Percentiles rank a stretch among this genome's conserved stretches.
These are phyloP conservation scores for Hypoxylon lienhwacheense DNA, from an alignment of 495 filamentous ascomycete species.

Conservation along the genomic window DNA sequence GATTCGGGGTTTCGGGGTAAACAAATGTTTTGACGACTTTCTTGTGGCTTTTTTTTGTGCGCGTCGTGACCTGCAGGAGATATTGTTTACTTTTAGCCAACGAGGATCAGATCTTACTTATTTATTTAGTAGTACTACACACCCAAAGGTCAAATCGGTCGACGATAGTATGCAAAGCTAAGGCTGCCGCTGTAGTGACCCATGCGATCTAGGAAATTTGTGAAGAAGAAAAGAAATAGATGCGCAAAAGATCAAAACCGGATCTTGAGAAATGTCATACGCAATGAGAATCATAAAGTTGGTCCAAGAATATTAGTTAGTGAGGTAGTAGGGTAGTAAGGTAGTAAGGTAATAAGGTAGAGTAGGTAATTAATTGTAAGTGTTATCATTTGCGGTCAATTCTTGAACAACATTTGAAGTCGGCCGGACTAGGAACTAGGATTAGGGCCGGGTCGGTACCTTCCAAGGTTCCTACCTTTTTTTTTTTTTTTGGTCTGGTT, in stretches of 20 bases:
- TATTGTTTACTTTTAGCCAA: slow-evolving; percentile 28
- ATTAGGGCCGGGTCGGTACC: too few relatives aligned
- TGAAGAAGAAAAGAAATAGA: slow-evolving; percentile 4
- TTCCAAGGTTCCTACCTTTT: too few relatives aligned
- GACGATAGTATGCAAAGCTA: too few relatives aligned
- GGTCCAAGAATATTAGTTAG: slow-evolving; percentile 20
- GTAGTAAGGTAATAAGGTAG: too few relatives aligned
- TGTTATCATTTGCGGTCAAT: slow-evolving; percentile 32
- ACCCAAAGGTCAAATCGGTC: too few relatives aligned
- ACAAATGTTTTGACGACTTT: slow-evolving; percentile 13
- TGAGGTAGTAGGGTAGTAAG: too few relatives aligned
- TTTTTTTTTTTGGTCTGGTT: too few relatives aligned
- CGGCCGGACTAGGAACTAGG: slow-evolving; percentile 21
- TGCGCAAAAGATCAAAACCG: slow-evolving; percentile 13
- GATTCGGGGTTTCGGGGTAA: too few relatives aligned
- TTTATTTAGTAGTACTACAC: slow-evolving; percentile 5
- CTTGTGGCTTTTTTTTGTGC: slow-evolving; percentile 17
- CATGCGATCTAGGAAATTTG: slow-evolving; percentile 13
- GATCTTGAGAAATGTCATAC: slow-evolving; percentile 14
- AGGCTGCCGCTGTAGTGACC: slow-evolving; percentile 4
- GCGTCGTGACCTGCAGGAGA: slow-evolving; percentile 27
- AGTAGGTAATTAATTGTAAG: too few relatives aligned
- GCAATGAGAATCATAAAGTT: slow-evolving; percentile 11
- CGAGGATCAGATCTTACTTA: slow-evolving; percentile 5
- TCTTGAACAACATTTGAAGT: too few relatives aligned